Conservation (phyloP, 768 basidiomycete genomes). For the Austroboletus eburneus region DNA sequence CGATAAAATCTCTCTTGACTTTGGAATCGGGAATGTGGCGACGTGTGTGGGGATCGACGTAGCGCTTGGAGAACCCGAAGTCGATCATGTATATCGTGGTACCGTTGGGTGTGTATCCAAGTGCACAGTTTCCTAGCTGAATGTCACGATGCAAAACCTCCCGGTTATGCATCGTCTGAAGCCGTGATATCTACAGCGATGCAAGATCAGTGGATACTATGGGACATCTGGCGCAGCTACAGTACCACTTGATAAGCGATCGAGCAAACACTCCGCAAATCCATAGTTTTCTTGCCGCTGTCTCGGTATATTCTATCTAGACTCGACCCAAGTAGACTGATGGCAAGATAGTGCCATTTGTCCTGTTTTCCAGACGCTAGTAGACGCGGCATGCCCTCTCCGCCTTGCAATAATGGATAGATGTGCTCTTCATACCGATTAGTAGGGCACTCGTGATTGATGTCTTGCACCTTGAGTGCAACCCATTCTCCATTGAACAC, state of each 20-base stretch:
- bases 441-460: slow-evolving; percentile 71
- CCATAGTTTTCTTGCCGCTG: slow-evolving; percentile 55
- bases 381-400: slow-evolving; percentile 68
- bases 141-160: slow-evolving; percentile 77
- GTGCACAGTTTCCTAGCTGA: slow-evolving; percentile 71
- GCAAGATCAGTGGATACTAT: slow-evolving; percentile 8
- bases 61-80: slow-evolving; percentile 79
- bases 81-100: slow-evolving; percentile 77
- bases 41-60: slow-evolving; percentile 59
- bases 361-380: slow-evolving; percentile 57
- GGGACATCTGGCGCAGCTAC: not conserved
- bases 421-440: slow-evolving; percentile 67
- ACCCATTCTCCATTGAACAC: slow-evolving; percentile 55
- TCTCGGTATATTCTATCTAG: slow-evolving; percentile 58
- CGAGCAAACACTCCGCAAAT: slow-evolving; percentile 67
- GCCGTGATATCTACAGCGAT: slow-evolving; percentile 52
- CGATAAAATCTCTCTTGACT: slow-evolving; percentile 68
- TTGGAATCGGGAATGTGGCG: slow-evolving; percentile 72
- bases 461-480: slow-evolving; percentile 69
- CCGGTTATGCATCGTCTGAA: slow-evolving; percentile 73
- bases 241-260: slow-evolving; percentile 77
- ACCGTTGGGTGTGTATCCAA: slow-evolving; percentile 58
- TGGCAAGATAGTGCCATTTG: slow-evolving; percentile 69
- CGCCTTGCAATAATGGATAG: slow-evolving; percentile 70
- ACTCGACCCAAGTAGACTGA: slow-evolving; percentile 69